Base-by-base conservation (phyloP, 768 basidiomycete species). In the Xanthoconium purpureum region DNA sequence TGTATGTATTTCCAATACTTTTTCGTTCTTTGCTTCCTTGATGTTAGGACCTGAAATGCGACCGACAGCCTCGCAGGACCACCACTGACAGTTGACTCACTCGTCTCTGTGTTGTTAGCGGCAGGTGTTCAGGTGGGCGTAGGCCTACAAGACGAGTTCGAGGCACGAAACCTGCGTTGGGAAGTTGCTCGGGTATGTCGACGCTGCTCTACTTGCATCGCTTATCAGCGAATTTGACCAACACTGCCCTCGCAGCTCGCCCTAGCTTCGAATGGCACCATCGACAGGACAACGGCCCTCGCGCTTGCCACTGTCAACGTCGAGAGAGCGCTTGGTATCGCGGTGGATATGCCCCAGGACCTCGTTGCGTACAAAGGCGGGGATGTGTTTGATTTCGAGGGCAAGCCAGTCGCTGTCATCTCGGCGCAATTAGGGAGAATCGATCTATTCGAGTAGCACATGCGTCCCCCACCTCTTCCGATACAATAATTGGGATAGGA, bases 41-140 rank as follows among this genome's bases (percentile, higher is more conserved):
- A 20, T 36, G 15, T 13, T 42, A 13, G 29, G 3, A 43, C 47
- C 54, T 57, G 20, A 57, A 33, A 47, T n/a, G 15, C 3, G 5
- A 13, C 30, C 42, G n/a, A 43, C 18, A 83, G 87, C 66, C 69
- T 84, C 39, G 82, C 88, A 28, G 91, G 92, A 1, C 85, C 85
- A 2, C 92, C 92, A 0, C 66, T 86, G 18, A 78, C 84, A 6
- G 71, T 75, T 18, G 75, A 86, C 6, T 85, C 80, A 1, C 72
- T 83, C 0, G 70, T 88, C 9, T 75, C 77, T 7, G 76, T 71
- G 2, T 75, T 94, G 33, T 70, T 87, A 13, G 68, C 75, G 6
- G 77, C 84, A 30, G 82, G 83, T 7, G 84, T 94, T 3, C 82
- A 82, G 18, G 81, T 88, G 9, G 87, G 77, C 0, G 65, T 89